Conservation (phyloP, 2,329 filamentous ascomycete species). For the Cordyceps javanica region DNA sequence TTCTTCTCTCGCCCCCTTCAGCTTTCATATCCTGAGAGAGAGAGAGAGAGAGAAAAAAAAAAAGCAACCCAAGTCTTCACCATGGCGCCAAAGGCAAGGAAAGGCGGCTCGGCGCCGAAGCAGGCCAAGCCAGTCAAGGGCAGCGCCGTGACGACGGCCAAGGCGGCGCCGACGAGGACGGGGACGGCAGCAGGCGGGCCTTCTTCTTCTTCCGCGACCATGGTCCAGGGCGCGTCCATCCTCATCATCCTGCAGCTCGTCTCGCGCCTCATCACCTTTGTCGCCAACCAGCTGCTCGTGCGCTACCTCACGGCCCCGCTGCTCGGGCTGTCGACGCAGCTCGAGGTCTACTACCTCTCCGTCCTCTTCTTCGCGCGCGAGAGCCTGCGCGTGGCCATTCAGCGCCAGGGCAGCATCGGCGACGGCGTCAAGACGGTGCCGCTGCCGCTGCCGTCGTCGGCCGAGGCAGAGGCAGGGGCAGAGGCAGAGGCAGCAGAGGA, state of each 20-base stretch:
- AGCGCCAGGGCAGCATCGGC: slow-evolving; percentile 53
- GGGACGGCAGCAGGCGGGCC: not conserved
- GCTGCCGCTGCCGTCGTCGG: not conserved
- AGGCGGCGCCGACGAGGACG: too few species aligned
- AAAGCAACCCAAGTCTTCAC: not conserved
- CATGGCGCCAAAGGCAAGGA: slow-evolving; percentile 2
- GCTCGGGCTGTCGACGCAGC: slow-evolving; percentile 78
- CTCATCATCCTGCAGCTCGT: slow-evolving; percentile 82
- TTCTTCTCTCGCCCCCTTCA: too few species aligned
- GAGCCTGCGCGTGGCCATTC: slow-evolving; percentile 82
- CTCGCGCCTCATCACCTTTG: slow-evolving; percentile 84
- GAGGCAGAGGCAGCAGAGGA: not conserved
- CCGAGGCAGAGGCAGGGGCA: not conserved
- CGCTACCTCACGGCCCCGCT: slow-evolving; percentile 81
- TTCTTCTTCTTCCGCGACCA: slow-evolving; percentile 20
- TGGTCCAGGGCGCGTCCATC: slow-evolving; percentile 69
- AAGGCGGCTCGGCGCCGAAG: not conserved
- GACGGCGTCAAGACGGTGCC: not conserved
- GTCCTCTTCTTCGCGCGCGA: slow-evolving; percentile 94
- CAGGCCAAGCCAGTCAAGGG: slow-evolving; percentile 1
- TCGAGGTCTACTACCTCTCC: slow-evolving; percentile 88
- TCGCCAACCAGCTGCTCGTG: slow-evolving; percentile 85
- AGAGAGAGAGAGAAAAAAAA: not conserved
- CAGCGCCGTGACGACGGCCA: not conserved
- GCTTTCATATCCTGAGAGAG: not conserved